Percentiles rank a stretch among this genome's conserved stretches.
Conservation (phyloP, 2,329 filamentous ascomycete species). For the Colletotrichum melonis region DNA sequence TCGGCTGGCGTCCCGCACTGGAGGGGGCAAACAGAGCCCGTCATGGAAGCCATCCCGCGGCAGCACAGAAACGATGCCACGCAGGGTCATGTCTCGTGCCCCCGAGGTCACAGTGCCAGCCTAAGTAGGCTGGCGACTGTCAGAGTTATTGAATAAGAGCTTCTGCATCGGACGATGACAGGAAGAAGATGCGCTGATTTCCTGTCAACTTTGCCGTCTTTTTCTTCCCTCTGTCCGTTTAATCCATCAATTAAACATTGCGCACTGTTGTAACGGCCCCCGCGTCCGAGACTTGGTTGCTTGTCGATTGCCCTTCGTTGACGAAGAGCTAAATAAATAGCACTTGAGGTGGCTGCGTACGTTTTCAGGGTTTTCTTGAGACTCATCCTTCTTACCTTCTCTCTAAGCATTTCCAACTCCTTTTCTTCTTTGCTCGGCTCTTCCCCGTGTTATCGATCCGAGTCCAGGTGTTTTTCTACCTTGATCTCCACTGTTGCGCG, state of each 20-base stretch:
- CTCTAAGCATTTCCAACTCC: not conserved
- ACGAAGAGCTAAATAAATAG: slow-evolving; percentile 22
- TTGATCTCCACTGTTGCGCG: slow-evolving; percentile 30
- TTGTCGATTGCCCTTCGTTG: slow-evolving; percentile 8
- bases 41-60: slow-evolving; percentile 4
- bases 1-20: slow-evolving; percentile 9
- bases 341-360: slow-evolving; percentile 13
- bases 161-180: slow-evolving; percentile 30
- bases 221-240: slow-evolving; percentile 18
- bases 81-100: slow-evolving; percentile 30
- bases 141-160: slow-evolving; percentile 18
- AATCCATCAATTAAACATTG: slow-evolving; percentile 21
- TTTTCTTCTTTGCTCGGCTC: slow-evolving; percentile 7
- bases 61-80: slow-evolving; percentile 3
- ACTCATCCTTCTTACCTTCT: not conserved
- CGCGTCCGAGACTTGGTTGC: slow-evolving; percentile 4
- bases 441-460: not conserved
- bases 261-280: slow-evolving; percentile 6
- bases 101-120: not conserved
- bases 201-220: not conserved
- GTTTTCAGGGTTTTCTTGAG: not conserved
- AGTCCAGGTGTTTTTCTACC: slow-evolving; percentile 5
- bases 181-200: slow-evolving; percentile 29
- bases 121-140: not conserved
- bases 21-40: slow-evolving; percentile 9